A percentile compares a stretch with the other conserved stretches of the same genome.
phyloP scores from a whole-genome alignment of 208 protist species.

The Leishmania arabica region DNA sequence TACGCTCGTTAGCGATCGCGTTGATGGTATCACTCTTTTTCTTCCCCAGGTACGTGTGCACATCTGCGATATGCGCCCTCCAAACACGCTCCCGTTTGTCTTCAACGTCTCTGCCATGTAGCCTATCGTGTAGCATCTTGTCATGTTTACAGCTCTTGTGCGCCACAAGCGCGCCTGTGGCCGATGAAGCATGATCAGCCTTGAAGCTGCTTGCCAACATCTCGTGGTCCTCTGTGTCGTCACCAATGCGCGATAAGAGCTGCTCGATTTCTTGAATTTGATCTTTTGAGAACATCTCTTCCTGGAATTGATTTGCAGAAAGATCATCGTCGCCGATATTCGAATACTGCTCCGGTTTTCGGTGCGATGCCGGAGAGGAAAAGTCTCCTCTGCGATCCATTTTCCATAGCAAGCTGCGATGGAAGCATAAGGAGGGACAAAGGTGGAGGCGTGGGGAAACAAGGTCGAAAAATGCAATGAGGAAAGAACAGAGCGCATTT shows the following conservation, averaged over 20 bases:
- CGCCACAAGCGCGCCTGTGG: background rate
- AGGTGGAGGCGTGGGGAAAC: background rate
- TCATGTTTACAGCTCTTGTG: background rate
- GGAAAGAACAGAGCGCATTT: background rate
- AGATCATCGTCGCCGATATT: background rate
- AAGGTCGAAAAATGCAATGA: background rate
- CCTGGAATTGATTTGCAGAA: background rate
- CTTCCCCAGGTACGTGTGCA: conserved; percentile 9
- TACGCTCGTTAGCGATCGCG: conserved; percentile 12
- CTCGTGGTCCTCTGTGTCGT: background rate
- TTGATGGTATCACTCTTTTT: conserved; percentile 11
- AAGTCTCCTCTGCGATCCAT: background rate
- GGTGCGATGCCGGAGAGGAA: background rate
- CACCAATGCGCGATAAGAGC: conserved; percentile 19
- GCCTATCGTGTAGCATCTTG: background rate
- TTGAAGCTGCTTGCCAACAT: background rate
- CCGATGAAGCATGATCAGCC: background rate
- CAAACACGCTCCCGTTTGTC: conserved; percentile 4
- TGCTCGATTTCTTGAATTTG: conserved; percentile 31
- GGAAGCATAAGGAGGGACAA: background rate
- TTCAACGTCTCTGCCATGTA: background rate
- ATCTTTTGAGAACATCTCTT: conserved; percentile 14
- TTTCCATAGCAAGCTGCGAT: background rate
- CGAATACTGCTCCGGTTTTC: background rate
- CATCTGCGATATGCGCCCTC: conserved; percentile 21